Evolutionary conservation across 257 asterid species (phyloP).

Genomic region (Catharanthus roseus): DNA sequence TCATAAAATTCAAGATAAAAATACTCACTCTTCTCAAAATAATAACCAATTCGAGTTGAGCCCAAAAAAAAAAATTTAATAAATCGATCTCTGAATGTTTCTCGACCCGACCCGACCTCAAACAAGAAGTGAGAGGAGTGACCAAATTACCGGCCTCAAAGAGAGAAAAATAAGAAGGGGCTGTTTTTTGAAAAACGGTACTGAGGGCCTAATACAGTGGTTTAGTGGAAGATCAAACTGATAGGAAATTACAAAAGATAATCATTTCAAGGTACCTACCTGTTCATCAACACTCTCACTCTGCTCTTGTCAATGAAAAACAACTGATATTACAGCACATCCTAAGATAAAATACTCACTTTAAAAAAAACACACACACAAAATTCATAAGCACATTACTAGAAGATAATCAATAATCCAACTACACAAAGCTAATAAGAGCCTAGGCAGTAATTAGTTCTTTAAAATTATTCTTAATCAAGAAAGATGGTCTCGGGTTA

Average conservation of each 20-base stretch:
- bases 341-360: not conserved
- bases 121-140: no score
- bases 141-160: no score
- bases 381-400: not conserved
- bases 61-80: no score
- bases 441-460: not conserved
- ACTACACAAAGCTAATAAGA: not conserved
- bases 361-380: not conserved
- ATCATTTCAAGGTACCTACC: not conserved
- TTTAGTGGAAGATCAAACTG: not conserved
- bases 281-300: no score
- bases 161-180: no score
- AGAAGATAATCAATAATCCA: not conserved
- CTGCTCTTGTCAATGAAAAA: not conserved
- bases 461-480: not conserved
- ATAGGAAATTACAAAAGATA: not conserved
- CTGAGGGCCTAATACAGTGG: no score
- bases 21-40: no score
- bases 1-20: no score
- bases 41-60: no score
- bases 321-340: not conserved
- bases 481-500: not conserved
- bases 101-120: no score
- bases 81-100: no score
- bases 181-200: no score